A percentile compares a stretch with the other conserved stretches of the same genome.
Evolutionary conservation across 139 green algal species (phyloP).

Genomic region (Dunaliella primolecta): DNA sequence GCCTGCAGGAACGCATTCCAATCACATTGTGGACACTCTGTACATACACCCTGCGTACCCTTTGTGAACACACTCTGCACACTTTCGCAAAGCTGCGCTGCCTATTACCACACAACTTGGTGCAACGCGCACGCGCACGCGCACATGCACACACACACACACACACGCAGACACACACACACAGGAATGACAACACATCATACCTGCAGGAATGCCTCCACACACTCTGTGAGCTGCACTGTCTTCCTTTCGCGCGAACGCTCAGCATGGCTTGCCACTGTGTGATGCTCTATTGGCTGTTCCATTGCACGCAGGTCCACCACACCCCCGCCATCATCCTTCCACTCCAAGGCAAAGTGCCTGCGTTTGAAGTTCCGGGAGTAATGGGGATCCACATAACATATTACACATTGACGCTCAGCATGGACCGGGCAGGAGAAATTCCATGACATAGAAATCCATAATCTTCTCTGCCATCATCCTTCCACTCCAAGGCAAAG

Average conservation of each 20-base stretch:
- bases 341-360: conserved; percentile 12
- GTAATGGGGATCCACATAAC: too few relatives aligned
- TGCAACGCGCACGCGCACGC: background rate
- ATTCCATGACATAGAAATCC: background rate
- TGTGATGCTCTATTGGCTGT: conserved; percentile 6
- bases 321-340: background rate
- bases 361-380: background rate
- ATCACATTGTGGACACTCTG: too few relatives aligned
- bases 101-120: too few relatives aligned
- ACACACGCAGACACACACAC: background rate
- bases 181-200: background rate
- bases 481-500: conserved; percentile 3
- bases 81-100: too few relatives aligned
- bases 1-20: too few relatives aligned
- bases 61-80: too few relatives aligned
- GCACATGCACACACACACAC: background rate
- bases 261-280: background rate
- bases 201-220: conserved; percentile 66
- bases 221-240: conserved; percentile 51
- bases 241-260: conserved; percentile 2
- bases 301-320: background rate
- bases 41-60: too few relatives aligned
- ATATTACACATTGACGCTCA: too few relatives aligned
- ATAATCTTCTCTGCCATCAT: background rate
- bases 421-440: too few relatives aligned